Evolutionary conservation across 129 eudicot species (phyloP).

Genomic region (Ambrosia trifida): DNA sequence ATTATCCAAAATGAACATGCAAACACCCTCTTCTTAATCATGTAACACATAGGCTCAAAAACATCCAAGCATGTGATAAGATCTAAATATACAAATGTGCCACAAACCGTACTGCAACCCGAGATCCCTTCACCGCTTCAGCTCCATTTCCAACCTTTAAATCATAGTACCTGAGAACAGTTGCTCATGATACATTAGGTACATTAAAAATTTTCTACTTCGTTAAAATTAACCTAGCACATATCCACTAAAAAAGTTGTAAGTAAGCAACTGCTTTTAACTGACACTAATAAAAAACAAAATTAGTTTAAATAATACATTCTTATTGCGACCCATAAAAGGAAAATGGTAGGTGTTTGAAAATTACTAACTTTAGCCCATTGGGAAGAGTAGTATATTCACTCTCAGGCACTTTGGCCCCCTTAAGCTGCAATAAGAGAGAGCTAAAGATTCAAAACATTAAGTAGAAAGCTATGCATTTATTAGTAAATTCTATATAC

Average conservation of each 20-base stretch:
- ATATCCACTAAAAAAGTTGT: not conserved
- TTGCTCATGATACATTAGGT: constrained; percentile 15
- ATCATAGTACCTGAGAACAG: constrained; percentile 72
- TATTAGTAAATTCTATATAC: not conserved
- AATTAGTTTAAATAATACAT: too few relatives aligned
- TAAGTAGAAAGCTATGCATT: constrained; percentile 5
- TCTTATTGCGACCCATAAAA: too few relatives aligned
- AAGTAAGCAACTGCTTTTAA: not conserved
- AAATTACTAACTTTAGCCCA: constrained; percentile 94
- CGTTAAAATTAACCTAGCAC: not conserved
- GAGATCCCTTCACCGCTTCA: constrained; percentile 93
- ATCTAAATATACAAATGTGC: constrained; percentile 34
- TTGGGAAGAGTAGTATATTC: constrained; percentile 84
- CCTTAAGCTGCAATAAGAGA: constrained; percentile 76
- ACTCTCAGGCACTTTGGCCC: constrained; percentile 88
- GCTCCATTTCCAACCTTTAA: constrained; percentile 87
- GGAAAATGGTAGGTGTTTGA: too few relatives aligned
- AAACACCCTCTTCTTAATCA: not conserved
- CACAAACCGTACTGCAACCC: constrained; percentile 99
- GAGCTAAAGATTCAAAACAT: not conserved
- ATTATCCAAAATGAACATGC: not conserved
- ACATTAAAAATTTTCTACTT: constrained; percentile 8
- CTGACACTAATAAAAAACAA: not conserved
- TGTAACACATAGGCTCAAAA: constrained; percentile 3
- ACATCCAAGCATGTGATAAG: not conserved